Conservation (phyloP, 2,329 filamentous ascomycete genomes). For the Verticillium nubilum region DNA sequence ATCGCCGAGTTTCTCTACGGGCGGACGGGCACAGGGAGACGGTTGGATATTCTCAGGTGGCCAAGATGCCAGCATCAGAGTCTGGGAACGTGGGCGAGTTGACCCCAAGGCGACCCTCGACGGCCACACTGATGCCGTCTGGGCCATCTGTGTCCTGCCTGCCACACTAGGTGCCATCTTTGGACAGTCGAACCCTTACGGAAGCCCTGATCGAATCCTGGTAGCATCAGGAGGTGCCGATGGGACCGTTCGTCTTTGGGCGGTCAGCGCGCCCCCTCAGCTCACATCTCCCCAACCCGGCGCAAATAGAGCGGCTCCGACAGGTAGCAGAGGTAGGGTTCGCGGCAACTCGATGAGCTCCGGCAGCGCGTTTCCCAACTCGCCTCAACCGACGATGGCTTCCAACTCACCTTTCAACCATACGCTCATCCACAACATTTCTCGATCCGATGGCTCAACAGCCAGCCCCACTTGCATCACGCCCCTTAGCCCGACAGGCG, state of each 20-base stretch:
- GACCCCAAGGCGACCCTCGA: slow-evolving; percentile 94
- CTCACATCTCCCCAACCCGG: slow-evolving; percentile 74
- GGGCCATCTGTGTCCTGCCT: slow-evolving; percentile 89
- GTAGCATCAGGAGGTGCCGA: slow-evolving; percentile 91
- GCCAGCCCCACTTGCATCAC: slow-evolving; percentile 88
- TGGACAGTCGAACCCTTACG: slow-evolving; percentile 67
- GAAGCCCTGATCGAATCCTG: slow-evolving; percentile 77
- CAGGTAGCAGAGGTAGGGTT: slow-evolving; percentile 63
- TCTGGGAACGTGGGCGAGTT: slow-evolving; percentile 92
- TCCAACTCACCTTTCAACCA: slow-evolving; percentile 83
- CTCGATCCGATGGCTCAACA: slow-evolving; percentile 56
- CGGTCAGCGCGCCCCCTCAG: slow-evolving; percentile 85
- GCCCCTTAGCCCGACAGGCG: slow-evolving; percentile 75
- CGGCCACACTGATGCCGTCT: slow-evolving; percentile 92
- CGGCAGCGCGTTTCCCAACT: slow-evolving; percentile 84
- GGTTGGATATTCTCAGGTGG: slow-evolving; percentile 99
- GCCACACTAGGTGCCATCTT: slow-evolving; percentile 77
- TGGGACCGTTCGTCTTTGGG: slow-evolving; percentile 89
- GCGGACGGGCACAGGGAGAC: slow-evolving; percentile 81
- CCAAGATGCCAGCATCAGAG: slow-evolving; percentile 84
- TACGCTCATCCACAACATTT: slow-evolving; percentile 82
- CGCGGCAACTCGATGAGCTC: slow-evolving; percentile 92
- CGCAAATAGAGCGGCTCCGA: slow-evolving; percentile 48
- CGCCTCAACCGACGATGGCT: slow-evolving; percentile 82
- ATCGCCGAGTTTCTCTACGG: slow-evolving; percentile 82